Conservation (phyloP, 176 grass and related monocot species). For the Rhipidocladum racemiflorum region DNA sequence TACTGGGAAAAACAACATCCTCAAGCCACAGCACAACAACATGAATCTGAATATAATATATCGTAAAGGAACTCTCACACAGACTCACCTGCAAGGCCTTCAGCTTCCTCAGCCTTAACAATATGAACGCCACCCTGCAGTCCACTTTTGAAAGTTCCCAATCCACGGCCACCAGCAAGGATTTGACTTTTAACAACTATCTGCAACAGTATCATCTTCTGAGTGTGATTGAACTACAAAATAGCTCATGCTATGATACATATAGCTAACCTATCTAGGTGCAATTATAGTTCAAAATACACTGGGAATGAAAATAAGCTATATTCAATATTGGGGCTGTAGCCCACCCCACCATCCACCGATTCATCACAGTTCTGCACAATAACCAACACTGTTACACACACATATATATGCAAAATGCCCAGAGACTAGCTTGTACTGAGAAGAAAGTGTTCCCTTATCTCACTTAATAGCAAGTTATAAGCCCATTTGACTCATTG, state of each 20-base stretch:
- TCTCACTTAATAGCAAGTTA: neutral
- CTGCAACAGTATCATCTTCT: constrained; percentile 34
- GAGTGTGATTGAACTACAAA: constrained; percentile 17
- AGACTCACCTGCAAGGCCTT: constrained; percentile 62
- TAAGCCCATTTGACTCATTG: neutral
- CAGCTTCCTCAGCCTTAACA: constrained; percentile 86
- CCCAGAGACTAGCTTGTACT: neutral
- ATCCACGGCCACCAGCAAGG: constrained; percentile 90
- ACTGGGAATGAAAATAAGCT: neutral
- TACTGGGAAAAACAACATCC: constrained; percentile 5
- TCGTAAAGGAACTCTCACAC: neutral
- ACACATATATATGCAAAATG: neutral
- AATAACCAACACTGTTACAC: neutral
- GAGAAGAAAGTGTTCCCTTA: neutral
- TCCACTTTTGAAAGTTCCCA: constrained; percentile 98
- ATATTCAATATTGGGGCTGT: neutral
- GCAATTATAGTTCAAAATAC: neutral
- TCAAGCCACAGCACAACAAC: neutral
- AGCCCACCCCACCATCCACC: neutral
- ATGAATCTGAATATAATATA: constrained; percentile 27
- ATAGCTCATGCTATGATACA: neutral
- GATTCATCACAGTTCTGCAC: neutral
- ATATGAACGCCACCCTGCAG: constrained; percentile 97
- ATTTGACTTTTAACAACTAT: constrained; percentile 99
- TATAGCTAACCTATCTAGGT: neutral